Conservation (phyloP, 345 rosid genomes). For the Eucalyptus globulus region DNA sequence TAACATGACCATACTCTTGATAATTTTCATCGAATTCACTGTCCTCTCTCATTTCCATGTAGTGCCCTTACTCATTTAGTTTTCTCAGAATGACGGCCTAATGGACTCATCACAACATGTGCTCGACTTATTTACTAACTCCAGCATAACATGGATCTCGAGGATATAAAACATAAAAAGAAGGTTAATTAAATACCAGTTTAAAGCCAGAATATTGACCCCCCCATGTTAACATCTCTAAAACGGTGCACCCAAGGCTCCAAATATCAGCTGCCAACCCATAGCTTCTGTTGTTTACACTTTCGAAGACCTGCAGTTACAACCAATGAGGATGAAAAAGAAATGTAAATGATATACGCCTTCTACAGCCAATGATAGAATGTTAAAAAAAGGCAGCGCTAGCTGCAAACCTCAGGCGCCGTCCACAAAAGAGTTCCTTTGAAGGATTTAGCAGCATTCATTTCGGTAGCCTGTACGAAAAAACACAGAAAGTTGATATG, state of each 20-base stretch:
- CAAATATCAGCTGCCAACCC: conserved; percentile 78
- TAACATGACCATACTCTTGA: background rate
- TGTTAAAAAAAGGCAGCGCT: background rate
- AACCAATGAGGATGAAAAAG: background rate
- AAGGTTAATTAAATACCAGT: conserved; percentile 13
- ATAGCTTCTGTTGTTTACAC: conserved; percentile 36
- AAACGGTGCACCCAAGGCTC: conserved; percentile 83
- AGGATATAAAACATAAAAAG: background rate
- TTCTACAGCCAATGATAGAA: background rate
- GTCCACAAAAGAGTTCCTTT: conserved; percentile 81
- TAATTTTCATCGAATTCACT: background rate
- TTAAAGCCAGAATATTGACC: conserved; percentile 45
- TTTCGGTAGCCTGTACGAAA: background rate
- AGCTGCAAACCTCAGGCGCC: conserved; percentile 75
- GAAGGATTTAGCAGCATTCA: conserved; percentile 48
- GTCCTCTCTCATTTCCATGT: background rate
- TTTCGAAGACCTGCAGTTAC: conserved; percentile 43
- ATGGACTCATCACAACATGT: background rate
- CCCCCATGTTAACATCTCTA: conserved; percentile 66
- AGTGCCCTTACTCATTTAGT: background rate
- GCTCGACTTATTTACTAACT: background rate
- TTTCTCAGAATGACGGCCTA: background rate
- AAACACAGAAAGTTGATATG: background rate
- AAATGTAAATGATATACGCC: background rate
- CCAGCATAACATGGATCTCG: background rate